Evolutionary conservation across 768 basidiomycete genomes (phyloP).

Genomic region (Candolleomyces aberdarensis): DNA sequence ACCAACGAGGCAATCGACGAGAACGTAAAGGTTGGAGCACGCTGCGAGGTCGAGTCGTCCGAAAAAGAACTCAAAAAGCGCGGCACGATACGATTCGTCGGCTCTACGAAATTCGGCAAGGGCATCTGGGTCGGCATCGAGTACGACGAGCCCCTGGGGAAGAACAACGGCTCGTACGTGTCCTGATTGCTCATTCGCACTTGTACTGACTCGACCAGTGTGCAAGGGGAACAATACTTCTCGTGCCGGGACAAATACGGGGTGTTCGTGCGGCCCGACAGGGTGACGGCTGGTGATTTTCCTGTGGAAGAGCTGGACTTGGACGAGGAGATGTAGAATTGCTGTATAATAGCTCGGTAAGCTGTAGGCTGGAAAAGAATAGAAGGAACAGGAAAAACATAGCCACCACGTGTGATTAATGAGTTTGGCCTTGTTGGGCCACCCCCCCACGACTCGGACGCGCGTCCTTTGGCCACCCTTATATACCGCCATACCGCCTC

Average conservation of each 20-base stretch:
- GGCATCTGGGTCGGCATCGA: conserved; percentile 89
- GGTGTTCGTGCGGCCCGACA: conserved; percentile 83
- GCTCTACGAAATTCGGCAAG: conserved; percentile 71
- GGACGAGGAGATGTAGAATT: conserved; percentile 67
- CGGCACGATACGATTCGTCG: conserved; percentile 85
- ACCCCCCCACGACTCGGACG: conserved; percentile 27
- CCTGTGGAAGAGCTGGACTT: conserved; percentile 78
- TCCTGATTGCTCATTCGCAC: not conserved
- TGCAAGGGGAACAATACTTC: conserved; percentile 86
- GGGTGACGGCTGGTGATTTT: conserved; percentile 80
- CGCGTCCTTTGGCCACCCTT: conserved; percentile 31
- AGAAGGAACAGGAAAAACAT: conserved; percentile 13
- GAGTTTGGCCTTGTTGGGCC: conserved; percentile 32
- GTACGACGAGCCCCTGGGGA: conserved; percentile 94
- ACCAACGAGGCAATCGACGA: conserved; percentile 22
- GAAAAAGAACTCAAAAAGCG: conserved; percentile 74
- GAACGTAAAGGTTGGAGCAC: conserved; percentile 63
- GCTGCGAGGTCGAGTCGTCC: conserved; percentile 78
- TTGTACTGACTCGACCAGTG: conserved; percentile 40
- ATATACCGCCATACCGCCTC: conserved; percentile 16
- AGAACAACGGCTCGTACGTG: conserved; percentile 92
- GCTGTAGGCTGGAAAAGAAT: conserved; percentile 3
- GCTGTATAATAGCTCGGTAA: not conserved
- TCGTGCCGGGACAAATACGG: conserved; percentile 74
- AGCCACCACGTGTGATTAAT: conserved; percentile 26